Evolutionary conservation across 768 basidiomycete species (phyloP).

Genomic region (Russula foetens): DNA sequence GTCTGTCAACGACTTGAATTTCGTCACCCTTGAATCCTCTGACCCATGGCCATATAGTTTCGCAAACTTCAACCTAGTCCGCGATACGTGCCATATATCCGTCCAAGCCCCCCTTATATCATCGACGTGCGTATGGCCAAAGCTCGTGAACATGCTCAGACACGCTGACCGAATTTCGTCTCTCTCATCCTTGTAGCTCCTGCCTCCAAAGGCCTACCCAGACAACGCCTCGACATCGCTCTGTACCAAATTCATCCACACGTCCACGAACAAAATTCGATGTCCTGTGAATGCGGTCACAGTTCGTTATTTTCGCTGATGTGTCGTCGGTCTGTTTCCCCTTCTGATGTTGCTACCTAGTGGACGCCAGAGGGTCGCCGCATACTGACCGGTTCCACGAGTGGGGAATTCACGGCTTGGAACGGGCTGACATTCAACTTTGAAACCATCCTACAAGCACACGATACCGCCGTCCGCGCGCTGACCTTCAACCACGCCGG

Average conservation of each 20-base stretch:
- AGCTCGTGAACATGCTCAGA: constrained; percentile 4
- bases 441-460: constrained; percentile 98
- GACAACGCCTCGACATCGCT: constrained; percentile 88
- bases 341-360: constrained; percentile 32
- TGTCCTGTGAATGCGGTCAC: constrained; percentile 95
- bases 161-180: constrained; percentile 18
- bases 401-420: constrained; percentile 98
- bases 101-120: constrained; percentile 83
- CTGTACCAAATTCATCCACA: constrained; percentile 96
- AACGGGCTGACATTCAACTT: constrained; percentile 99
- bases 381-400: constrained; percentile 89
- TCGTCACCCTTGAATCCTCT: background rate
- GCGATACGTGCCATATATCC: constrained; percentile 63
- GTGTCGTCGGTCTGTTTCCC: background rate
- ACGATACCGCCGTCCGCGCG: constrained; percentile 89
- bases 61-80: constrained; percentile 75
- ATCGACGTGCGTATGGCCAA: constrained; percentile 58
- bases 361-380: constrained; percentile 98
- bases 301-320: constrained; percentile 40
- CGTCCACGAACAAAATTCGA: constrained; percentile 96
- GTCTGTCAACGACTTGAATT: constrained; percentile 31
- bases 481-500: constrained; percentile 90
- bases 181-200: constrained; percentile 48
- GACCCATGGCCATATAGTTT: constrained; percentile 36
- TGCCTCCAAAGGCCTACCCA: constrained; percentile 89